Evolutionary conservation across 2,329 filamentous ascomycete species (phyloP).

Genomic region (Aureobasidium sp.): DNA sequence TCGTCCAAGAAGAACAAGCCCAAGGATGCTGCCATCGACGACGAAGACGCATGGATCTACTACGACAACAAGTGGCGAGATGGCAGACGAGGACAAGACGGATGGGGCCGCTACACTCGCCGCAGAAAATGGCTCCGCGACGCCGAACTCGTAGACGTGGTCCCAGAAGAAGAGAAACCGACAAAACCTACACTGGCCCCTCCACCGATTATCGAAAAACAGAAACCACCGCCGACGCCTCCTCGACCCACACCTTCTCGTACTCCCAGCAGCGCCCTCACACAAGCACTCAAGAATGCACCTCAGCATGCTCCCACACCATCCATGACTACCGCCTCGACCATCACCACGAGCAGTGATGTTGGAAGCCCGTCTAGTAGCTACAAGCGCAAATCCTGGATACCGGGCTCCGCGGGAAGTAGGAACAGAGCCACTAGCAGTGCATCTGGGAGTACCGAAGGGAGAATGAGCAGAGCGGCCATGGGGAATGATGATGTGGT

Average conservation of each 20-base stretch:
- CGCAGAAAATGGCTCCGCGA: conserved; percentile 94
- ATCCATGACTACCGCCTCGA: conserved; percentile 2
- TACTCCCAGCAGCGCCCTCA: not conserved
- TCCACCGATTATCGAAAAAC: not conserved
- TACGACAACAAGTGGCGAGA: conserved; percentile 99
- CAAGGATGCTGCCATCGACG: conserved; percentile 36
- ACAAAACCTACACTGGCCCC: not conserved
- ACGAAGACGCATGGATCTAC: conserved; percentile 83
- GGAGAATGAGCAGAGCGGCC: not conserved
- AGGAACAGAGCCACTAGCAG: conserved; percentile 1
- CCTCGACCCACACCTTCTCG: not conserved
- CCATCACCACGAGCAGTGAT: not conserved
- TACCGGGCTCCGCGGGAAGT: not conserved
- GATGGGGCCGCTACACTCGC: conserved; percentile 91
- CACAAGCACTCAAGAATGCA: conserved; percentile 9
- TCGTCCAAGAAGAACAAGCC: conserved; percentile 37
- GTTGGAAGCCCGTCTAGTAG: conserved; percentile 8
- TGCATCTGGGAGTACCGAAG: conserved; percentile 11
- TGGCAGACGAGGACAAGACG: conserved; percentile 74
- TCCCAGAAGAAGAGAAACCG: conserved; percentile 29
- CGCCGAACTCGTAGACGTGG: conserved; percentile 81
- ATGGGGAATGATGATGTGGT: conserved; percentile 11
- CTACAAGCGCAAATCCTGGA: conserved; percentile 13
- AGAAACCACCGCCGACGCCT: not conserved
- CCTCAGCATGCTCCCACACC: not conserved